Conservation (phyloP, 2,329 filamentous ascomycete genomes). For the Trichoderma harzianum region DNA sequence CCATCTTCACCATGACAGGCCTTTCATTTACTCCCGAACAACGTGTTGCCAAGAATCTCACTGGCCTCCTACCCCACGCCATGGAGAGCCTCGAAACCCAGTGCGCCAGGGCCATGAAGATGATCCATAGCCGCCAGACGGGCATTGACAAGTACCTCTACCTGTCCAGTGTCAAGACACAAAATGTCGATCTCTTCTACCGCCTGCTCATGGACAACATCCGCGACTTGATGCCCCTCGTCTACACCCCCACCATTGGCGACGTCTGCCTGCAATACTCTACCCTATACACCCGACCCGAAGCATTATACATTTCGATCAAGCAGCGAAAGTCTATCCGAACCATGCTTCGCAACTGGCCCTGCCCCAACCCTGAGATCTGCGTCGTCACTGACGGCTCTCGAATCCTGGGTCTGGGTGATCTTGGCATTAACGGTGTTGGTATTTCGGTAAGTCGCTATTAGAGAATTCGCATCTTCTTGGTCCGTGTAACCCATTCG, state of each 20-base stretch:
- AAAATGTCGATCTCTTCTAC: slow-evolving; percentile 80
- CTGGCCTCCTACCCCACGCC: slow-evolving; percentile 62
- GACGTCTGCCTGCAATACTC: slow-evolving; percentile 97
- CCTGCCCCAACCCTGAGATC: slow-evolving; percentile 83
- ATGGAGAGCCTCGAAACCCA: slow-evolving; percentile 60
- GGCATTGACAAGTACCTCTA: slow-evolving; percentile 81
- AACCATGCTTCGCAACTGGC: slow-evolving; percentile 91
- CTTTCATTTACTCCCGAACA: slow-evolving; percentile 63
- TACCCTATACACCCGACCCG: slow-evolving; percentile 89
- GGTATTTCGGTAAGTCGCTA: slow-evolving; percentile 74
- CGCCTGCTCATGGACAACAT: slow-evolving; percentile 74
- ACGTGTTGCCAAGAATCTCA: slow-evolving; percentile 61
- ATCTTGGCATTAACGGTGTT: slow-evolving; percentile 95
- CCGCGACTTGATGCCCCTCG: slow-evolving; percentile 75
- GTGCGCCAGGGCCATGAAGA: slow-evolving; percentile 65
- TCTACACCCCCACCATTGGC: slow-evolving; percentile 88
- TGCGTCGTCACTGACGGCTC: slow-evolving; percentile 96
- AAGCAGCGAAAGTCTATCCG: slow-evolving; percentile 88
- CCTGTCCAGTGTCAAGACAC: slow-evolving; percentile 69
- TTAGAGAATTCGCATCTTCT: neutral
- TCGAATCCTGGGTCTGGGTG: slow-evolving; percentile 85
- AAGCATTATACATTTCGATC: slow-evolving; percentile 94
- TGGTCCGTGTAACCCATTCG: neutral
- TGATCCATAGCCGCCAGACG: slow-evolving; percentile 67
- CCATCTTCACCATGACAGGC: slow-evolving; percentile 39